Conservation (phyloP, 805 yeast species). For the Saccharomycopsis babjevae region DNA sequence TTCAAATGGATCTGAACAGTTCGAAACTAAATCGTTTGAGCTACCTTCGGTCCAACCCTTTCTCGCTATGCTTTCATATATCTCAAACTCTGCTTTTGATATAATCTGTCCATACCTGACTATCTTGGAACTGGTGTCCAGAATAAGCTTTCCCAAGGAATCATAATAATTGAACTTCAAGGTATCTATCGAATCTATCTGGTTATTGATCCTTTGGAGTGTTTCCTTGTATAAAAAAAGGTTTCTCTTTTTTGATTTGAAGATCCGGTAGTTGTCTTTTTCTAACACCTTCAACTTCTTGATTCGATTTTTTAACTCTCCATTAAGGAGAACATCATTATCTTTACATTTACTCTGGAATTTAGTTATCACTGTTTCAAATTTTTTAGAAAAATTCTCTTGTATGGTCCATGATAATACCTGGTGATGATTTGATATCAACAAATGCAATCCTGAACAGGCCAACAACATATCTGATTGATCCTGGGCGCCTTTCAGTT, state of each 20-base stretch:
- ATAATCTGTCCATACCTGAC: slow-evolving; percentile 49
- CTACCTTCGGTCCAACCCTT: slow-evolving; percentile 90
- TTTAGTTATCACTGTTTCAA: slow-evolving; percentile 33
- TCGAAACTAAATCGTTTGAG: slow-evolving; percentile 52
- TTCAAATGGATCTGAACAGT: slow-evolving; percentile 58
- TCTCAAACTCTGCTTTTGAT: slow-evolving; percentile 71
- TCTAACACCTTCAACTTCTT: slow-evolving; percentile 49
- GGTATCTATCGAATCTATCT: slow-evolving; percentile 69
- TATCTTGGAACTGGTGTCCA: slow-evolving; percentile 47
- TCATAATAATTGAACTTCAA: slow-evolving; percentile 68
- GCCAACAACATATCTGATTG: slow-evolving; percentile 55
- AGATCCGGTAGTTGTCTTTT: slow-evolving; percentile 44
- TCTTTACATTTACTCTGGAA: slow-evolving; percentile 35
- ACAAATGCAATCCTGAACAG: slow-evolving; percentile 68
- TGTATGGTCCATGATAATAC: slow-evolving; percentile 50
- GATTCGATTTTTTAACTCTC: slow-evolving; percentile 42
- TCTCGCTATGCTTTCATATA: slow-evolving; percentile 68
- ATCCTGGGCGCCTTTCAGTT: slow-evolving; percentile 49
- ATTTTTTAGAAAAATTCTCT: slow-evolving; percentile 46
- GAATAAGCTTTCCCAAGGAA: slow-evolving; percentile 50
- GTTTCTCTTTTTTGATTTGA: slow-evolving; percentile 53
- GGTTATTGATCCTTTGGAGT: slow-evolving; percentile 55
- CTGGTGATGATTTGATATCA: slow-evolving; percentile 69
- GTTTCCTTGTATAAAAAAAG: slow-evolving; percentile 58
- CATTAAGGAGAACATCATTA: slow-evolving; percentile 46